Conservation (phyloP, 163 green algal genomes). For the Coccomyxa subellipsoidea region DNA sequence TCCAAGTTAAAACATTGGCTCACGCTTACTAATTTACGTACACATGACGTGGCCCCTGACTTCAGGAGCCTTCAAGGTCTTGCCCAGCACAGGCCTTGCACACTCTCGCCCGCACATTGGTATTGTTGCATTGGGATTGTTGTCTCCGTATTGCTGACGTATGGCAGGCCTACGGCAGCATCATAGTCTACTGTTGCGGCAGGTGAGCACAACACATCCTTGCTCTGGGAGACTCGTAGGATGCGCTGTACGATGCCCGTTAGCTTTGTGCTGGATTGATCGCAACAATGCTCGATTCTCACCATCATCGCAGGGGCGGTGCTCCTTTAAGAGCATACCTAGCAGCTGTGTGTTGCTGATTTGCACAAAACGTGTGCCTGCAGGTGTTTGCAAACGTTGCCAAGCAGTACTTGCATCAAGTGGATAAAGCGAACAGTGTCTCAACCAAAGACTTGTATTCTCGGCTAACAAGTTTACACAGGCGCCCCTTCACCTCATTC, state of each 20-base stretch:
- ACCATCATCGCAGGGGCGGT: neutral
- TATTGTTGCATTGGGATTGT: neutral
- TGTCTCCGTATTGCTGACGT: neutral
- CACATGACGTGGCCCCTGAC: neutral
- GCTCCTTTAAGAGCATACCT: neutral
- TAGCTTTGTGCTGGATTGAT: too few species aligned
- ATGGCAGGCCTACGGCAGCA: constrained; percentile 5
- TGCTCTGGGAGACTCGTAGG: too few species aligned
- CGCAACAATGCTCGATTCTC: too few species aligned
- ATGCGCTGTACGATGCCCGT: too few species aligned
- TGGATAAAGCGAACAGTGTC: neutral
- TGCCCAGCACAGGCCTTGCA: neutral
- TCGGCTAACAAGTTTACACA: neutral
- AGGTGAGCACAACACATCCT: neutral
- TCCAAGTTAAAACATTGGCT: neutral
- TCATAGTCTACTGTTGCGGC: constrained; percentile 1
- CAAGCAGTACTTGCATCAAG: constrained; percentile 8
- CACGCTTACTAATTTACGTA: neutral
- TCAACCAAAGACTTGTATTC: neutral
- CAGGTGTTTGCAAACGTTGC: constrained; percentile 26
- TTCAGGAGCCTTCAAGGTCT: neutral
- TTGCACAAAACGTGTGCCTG: neutral
- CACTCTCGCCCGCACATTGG: neutral
- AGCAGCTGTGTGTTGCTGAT: neutral
- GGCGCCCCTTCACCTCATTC: constrained; percentile 17